A percentile compares a stretch with the other conserved stretches of the same genome.
Conservation (phyloP, 225 moss, liverwort and hornwort species). For the Antitrichia curtipendula region DNA sequence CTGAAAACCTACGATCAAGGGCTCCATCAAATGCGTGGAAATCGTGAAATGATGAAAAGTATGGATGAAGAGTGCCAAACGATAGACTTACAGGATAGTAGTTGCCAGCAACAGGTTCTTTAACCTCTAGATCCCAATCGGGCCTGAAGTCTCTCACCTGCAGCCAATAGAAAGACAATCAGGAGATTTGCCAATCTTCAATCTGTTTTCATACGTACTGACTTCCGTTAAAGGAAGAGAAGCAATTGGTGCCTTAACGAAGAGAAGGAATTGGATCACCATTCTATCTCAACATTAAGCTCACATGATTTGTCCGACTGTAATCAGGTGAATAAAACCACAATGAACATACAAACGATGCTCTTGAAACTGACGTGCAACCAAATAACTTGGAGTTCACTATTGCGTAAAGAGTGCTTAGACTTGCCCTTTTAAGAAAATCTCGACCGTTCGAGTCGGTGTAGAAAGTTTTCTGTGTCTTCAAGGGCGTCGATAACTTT, state of each 20-base stretch:
- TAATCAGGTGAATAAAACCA: neutral
- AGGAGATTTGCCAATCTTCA: neutral
- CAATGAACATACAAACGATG: neutral
- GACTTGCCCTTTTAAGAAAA: conserved; percentile 74
- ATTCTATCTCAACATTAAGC: neutral
- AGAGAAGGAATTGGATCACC: neutral
- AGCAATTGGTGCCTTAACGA: neutral
- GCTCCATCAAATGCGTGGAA: neutral
- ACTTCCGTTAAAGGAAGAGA: neutral
- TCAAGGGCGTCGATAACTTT: conserved; percentile 57
- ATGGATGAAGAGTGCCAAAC: neutral
- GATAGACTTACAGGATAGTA: conserved; percentile 72
- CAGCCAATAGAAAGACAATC: neutral
- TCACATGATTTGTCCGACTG: neutral
- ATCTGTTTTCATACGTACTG: neutral
- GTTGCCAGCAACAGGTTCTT: conserved; percentile 86
- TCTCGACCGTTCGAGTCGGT: conserved; percentile 93
- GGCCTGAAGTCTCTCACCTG: conserved; percentile 72
- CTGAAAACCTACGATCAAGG: neutral
- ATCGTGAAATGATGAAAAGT: neutral
- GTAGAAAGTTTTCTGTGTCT: conserved; percentile 58
- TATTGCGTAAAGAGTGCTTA: neutral
- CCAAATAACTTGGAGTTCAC: neutral
- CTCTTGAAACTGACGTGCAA: neutral
- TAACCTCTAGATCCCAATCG: conserved; percentile 78